These are phyloP conservation scores for Xanthoceras sorbifolium DNA, from an alignment of 345 rosid genomes.

Conservation along the genomic window DNA sequence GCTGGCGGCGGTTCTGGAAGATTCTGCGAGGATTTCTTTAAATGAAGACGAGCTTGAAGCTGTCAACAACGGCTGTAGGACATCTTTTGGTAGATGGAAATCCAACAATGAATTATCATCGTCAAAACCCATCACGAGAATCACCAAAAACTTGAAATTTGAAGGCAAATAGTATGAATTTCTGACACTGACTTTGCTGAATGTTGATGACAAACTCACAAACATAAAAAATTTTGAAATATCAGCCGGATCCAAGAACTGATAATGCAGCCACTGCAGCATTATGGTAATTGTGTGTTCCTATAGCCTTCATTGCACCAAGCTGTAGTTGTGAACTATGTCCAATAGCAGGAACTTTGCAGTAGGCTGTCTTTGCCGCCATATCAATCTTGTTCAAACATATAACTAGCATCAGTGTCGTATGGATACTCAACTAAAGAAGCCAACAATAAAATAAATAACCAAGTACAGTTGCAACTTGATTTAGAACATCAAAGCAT, in stretches of 20 bases:
- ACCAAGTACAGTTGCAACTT: background rate
- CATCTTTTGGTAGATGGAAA: constrained; percentile 22
- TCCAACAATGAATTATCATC: background rate
- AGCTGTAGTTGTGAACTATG: constrained; percentile 28
- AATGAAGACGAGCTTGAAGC: constrained; percentile 41
- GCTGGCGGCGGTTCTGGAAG: constrained; percentile 48
- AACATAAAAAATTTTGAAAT: no score
- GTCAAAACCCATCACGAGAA: background rate
- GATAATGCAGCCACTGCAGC: constrained; percentile 47
- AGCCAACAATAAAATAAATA: background rate
- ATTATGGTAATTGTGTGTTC: constrained; percentile 34
- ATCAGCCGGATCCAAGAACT: constrained; percentile 24
- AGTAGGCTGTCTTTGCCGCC: constrained; percentile 31
- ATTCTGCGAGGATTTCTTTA: constrained; percentile 43
- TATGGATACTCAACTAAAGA: background rate
- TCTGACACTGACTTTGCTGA: no score
- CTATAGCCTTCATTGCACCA: constrained; percentile 28
- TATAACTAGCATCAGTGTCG: constrained; percentile 2
- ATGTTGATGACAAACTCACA: no score
- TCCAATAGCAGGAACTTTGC: constrained; percentile 33
- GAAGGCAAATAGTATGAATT: no score
- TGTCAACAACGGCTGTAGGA: constrained; percentile 43
- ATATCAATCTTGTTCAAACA: constrained; percentile 32
- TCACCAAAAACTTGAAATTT: no score
- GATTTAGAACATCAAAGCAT: background rate